phyloP scores from a whole-genome alignment of 1,284 basidiomycete genomes.

The Paramarasmius palmivorus region DNA sequence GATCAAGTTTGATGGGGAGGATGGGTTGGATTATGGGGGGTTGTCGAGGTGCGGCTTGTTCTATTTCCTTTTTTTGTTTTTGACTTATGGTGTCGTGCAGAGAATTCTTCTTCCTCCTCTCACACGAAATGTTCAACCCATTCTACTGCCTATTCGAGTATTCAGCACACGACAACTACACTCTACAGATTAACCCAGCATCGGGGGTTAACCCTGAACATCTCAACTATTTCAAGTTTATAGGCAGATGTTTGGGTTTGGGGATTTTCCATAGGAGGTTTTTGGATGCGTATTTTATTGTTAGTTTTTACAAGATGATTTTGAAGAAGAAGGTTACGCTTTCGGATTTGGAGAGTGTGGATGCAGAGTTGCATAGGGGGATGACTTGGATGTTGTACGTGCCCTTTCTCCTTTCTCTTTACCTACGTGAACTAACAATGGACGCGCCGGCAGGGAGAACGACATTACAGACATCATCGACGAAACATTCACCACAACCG shows the following conservation, averaged over 20 bases:
- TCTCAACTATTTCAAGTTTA: slow-evolving; percentile 97
- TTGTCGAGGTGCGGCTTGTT: slow-evolving; percentile 67
- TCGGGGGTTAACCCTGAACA: slow-evolving; percentile 96
- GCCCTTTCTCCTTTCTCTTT: neutral
- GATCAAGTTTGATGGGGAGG: slow-evolving; percentile 98
- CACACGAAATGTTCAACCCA: slow-evolving; percentile 95
- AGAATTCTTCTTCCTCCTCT: slow-evolving; percentile 88
- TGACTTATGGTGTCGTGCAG: slow-evolving; percentile 33
- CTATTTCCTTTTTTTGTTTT: neutral
- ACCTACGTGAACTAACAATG: neutral
- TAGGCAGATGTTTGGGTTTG: slow-evolving; percentile 87
- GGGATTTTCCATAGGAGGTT: slow-evolving; percentile 97
- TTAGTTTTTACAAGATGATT: slow-evolving; percentile 98
- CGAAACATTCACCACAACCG: slow-evolving; percentile 87
- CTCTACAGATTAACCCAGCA: slow-evolving; percentile 93
- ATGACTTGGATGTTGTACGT: slow-evolving; percentile 91
- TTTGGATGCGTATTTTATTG: slow-evolving; percentile 95
- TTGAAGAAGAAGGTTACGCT: slow-evolving; percentile 87
- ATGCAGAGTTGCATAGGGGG: slow-evolving; percentile 85
- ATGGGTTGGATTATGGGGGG: slow-evolving; percentile 95
- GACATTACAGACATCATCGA: slow-evolving; percentile 91
- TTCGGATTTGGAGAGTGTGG: slow-evolving; percentile 85
- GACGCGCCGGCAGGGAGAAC: slow-evolving; percentile 59
- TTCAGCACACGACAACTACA: slow-evolving; percentile 96
- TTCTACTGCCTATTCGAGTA: slow-evolving; percentile 98